Evolutionary conservation across 768 basidiomycete species (phyloP).

Genomic region (Lactarius evosmus): DNA sequence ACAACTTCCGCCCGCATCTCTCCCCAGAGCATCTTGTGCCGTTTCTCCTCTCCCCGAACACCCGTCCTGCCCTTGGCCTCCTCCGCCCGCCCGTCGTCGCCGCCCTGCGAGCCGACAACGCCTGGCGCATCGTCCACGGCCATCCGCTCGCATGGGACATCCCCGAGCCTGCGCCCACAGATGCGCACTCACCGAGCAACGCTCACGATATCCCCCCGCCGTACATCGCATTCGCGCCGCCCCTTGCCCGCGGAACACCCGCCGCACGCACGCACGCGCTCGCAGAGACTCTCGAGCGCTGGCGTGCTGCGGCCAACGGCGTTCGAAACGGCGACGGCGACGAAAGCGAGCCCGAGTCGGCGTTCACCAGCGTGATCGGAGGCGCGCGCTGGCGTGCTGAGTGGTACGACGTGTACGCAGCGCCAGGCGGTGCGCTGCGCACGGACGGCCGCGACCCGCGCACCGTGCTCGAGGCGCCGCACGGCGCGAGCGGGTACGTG

Average conservation of each 20-base stretch:
- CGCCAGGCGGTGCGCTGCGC: constrained; percentile 63
- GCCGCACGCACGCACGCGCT: constrained; percentile 58
- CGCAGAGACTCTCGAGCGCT: constrained; percentile 66
- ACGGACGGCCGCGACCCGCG: constrained; percentile 25
- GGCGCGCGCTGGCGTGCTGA: constrained; percentile 83
- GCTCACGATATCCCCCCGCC: not conserved
- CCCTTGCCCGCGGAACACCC: constrained; percentile 6
- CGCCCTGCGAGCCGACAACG: constrained; percentile 52
- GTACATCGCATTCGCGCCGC: constrained; percentile 16
- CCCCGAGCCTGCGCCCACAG: constrained; percentile 24
- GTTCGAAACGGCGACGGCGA: not conserved
- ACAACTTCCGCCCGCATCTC: constrained; percentile 56
- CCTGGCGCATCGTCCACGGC: constrained; percentile 31
- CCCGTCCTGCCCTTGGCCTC: constrained; percentile 56
- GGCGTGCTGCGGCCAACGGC: constrained; percentile 43
- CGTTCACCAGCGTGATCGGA: constrained; percentile 65
- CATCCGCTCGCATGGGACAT: constrained; percentile 44
- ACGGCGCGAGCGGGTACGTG: constrained; percentile 53
- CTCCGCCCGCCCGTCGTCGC: constrained; percentile 56
- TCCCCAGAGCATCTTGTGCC: constrained; percentile 48
- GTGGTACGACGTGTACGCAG: constrained; percentile 70
- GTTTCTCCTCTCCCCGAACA: constrained; percentile 50
- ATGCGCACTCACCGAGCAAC: not conserved
- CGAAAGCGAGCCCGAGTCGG: constrained; percentile 49
- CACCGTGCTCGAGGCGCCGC: constrained; percentile 34